A percentile compares a stretch with the other conserved stretches of the same genome.
These are phyloP conservation scores for Botrytis pseudocinerea DNA, from an alignment of 2,329 filamentous ascomycete species.

Conservation along the genomic window DNA sequence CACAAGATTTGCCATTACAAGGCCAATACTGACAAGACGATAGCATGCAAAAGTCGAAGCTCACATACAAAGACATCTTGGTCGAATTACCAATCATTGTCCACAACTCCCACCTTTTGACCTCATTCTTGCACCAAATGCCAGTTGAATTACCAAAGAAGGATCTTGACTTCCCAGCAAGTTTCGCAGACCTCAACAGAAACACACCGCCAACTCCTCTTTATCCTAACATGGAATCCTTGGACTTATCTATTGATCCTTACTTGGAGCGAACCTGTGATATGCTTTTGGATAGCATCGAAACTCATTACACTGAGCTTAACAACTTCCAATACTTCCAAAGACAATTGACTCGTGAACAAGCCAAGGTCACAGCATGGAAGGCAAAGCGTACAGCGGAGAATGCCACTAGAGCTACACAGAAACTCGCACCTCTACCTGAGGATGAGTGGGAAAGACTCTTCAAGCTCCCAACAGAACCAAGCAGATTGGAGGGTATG, in stretches of 20 bases:
- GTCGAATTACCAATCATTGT: slow-evolving; percentile 85
- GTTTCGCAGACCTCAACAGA: slow-evolving; percentile 73
- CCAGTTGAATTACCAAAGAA: slow-evolving; percentile 65
- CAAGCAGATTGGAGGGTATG: slow-evolving; percentile 64
- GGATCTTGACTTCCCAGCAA: slow-evolving; percentile 73
- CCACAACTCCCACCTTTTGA: slow-evolving; percentile 97
- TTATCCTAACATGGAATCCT: slow-evolving; percentile 79
- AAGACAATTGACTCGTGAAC: slow-evolving; percentile 87
- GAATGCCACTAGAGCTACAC: slow-evolving; percentile 79
- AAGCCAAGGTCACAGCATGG: slow-evolving; percentile 95
- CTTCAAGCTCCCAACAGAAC: slow-evolving; percentile 95
- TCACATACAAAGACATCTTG: slow-evolving; percentile 92
- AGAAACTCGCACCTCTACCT: slow-evolving; percentile 85
- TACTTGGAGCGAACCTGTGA: slow-evolving; percentile 99
- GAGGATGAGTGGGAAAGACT: slow-evolving; percentile 98
- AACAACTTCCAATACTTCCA: slow-evolving; percentile 99
- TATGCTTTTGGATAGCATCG: slow-evolving; percentile 91
- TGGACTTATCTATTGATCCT: slow-evolving; percentile 93
- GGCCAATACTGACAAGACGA: slow-evolving; percentile 24
- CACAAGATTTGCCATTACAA: background rate
- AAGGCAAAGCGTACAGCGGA: slow-evolving; percentile 95
- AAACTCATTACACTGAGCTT: slow-evolving; percentile 96
- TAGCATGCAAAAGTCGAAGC: slow-evolving; percentile 90
- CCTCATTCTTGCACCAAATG: slow-evolving; percentile 90
- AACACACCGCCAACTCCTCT: slow-evolving; percentile 65